Conservation (phyloP, 768 basidiomycete species). For the Rhodosporidiobolus odoratus region DNA sequence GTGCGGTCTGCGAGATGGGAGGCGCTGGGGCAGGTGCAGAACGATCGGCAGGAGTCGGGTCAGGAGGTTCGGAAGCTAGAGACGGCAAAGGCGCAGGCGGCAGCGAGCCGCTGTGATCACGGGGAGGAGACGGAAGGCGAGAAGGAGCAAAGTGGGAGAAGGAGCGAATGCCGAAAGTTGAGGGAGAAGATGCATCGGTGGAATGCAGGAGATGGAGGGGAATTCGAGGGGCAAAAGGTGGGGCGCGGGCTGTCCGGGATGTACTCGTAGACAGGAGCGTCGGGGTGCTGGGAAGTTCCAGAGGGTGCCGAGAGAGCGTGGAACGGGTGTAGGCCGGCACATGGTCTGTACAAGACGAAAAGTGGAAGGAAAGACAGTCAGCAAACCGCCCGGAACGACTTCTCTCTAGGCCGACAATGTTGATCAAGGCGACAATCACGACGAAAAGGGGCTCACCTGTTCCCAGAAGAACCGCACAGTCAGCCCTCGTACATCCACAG, state of each 20-base stretch:
- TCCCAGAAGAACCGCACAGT: background rate
- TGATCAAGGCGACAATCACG: background rate
- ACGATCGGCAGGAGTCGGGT: no score
- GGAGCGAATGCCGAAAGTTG: background rate
- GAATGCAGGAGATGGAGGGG: background rate
- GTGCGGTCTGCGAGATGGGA: no score
- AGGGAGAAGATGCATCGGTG: background rate
- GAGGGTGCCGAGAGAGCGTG: no score
- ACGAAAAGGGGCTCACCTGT: conserved; percentile 1
- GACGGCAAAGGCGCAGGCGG: background rate
- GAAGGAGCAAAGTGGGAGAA: background rate
- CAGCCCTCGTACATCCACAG: background rate
- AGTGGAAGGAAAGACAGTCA: background rate
- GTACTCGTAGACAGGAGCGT: no score
- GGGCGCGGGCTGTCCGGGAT: no score
- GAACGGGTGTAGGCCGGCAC: no score
- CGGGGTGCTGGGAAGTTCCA: no score
- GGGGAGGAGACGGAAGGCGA: background rate
- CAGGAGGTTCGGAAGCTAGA: background rate
- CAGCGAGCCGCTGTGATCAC: background rate
- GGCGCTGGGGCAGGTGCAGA: background rate
- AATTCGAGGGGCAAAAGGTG: background rate
- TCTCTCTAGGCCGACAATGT: no score
- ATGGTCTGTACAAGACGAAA: no score
- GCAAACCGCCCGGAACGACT: background rate